Evolutionary conservation across 768 basidiomycete genomes (phyloP).

Genomic region (Suillus alpinus): DNA sequence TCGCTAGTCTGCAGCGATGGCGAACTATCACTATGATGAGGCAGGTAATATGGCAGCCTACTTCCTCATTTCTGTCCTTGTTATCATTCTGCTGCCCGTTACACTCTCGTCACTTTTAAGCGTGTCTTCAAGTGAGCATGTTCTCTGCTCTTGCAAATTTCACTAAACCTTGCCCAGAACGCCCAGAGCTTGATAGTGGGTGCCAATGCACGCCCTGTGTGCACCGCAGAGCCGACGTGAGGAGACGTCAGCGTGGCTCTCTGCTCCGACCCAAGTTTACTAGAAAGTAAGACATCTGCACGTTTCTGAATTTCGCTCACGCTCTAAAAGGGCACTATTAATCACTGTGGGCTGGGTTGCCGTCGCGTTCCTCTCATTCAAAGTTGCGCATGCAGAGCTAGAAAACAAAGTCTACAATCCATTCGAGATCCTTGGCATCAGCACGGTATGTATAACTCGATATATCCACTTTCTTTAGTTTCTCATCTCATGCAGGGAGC

Average conservation of each 20-base stretch:
- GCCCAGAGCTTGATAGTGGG: conserved; percentile 35
- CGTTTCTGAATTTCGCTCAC: conserved; percentile 7
- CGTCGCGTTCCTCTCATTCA: conserved; percentile 67
- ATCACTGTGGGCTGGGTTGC: conserved; percentile 71
- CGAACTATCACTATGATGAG: conserved; percentile 84
- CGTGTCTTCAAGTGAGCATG: conserved; percentile 42
- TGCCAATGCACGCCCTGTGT: conserved; percentile 65
- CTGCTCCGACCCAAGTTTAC: conserved; percentile 47
- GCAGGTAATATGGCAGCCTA: conserved; percentile 84
- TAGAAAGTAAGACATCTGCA: conserved; percentile 42
- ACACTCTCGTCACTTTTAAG: conserved; percentile 52
- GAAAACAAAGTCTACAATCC: conserved; percentile 86
- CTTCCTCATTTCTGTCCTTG: conserved; percentile 88
- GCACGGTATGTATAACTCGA: conserved; percentile 43
- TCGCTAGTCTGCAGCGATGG: conserved; percentile 45
- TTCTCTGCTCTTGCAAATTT: neutral
- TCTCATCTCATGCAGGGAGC: conserved; percentile 42
- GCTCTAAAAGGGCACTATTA: conserved; percentile 49
- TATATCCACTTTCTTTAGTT: neutral
- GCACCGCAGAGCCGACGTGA: conserved; percentile 48
- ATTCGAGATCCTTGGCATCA: conserved; percentile 87
- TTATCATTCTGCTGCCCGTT: conserved; percentile 76
- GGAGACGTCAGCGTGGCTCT: conserved; percentile 43
- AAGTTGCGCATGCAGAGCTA: conserved; percentile 49
- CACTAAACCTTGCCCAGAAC: conserved; percentile 29